phyloP scores from a whole-genome alignment of 345 rosid genomes.

The Hibiscus syriacus region DNA sequence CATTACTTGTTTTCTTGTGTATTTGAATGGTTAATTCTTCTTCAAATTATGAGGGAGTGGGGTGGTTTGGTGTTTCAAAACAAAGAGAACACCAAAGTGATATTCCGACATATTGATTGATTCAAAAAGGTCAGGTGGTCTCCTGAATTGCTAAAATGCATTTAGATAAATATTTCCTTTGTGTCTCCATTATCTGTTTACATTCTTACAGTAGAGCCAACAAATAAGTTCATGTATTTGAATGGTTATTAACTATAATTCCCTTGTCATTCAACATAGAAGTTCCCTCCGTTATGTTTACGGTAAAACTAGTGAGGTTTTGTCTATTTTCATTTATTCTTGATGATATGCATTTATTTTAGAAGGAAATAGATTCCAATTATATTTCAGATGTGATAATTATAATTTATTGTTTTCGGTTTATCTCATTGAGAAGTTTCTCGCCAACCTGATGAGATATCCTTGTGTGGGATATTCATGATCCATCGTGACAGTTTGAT shows the following conservation, averaged over 20 bases:
- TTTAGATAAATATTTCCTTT: not conserved
- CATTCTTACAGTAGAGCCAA: not conserved
- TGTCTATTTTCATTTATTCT: not conserved
- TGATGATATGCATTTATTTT: not conserved
- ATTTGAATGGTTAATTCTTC: conserved; percentile 1
- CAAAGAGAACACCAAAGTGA: too few species aligned
- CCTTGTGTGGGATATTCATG: not conserved
- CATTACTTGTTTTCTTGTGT: not conserved
- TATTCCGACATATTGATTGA: not conserved
- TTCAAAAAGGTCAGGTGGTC: not conserved
- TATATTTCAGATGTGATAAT: not conserved
- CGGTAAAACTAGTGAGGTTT: not conserved
- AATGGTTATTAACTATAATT: not conserved
- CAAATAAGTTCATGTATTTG: not conserved
- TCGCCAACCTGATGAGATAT: not conserved
- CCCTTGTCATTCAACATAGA: not conserved
- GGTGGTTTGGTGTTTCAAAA: not conserved
- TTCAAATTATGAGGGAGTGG: not conserved
- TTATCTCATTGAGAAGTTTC: not conserved
- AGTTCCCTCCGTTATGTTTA: not conserved
- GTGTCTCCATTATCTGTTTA: not conserved
- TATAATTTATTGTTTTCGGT: not conserved
- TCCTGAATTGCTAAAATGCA: not conserved
- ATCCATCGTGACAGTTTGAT: not conserved
- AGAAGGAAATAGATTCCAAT: not conserved